A percentile compares a stretch with the other conserved stretches of the same genome.
phyloP scores from a whole-genome alignment of 2,329 filamentous ascomycete species.

The Penicillium concentricum region DNA sequence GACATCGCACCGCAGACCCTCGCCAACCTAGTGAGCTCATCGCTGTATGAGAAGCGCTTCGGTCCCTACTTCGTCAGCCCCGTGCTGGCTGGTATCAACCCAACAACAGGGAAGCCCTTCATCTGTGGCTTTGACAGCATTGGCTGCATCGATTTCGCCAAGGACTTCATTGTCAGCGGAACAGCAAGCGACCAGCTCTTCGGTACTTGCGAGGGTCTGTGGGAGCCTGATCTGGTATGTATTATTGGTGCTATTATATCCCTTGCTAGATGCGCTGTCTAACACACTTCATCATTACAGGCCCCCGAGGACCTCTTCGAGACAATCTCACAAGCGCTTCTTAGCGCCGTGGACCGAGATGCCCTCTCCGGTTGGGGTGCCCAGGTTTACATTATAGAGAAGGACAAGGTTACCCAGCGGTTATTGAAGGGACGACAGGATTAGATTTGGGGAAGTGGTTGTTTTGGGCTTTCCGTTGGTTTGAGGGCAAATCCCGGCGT shows the following conservation, averaged over 20 bases:
- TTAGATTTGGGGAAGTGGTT: conserved; percentile 47
- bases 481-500: conserved; percentile 28
- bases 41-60: conserved; percentile 92
- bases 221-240: conserved; percentile 93
- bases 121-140: conserved; percentile 99
- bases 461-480: conserved; percentile 27
- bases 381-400: conserved; percentile 99
- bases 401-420: conserved; percentile 99
- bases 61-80: conserved; percentile 95
- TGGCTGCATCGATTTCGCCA: conserved; percentile 98
- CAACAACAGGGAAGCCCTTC: conserved; percentile 90
- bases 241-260: background rate
- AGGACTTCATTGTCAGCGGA: conserved; percentile 97
- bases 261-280: background rate
- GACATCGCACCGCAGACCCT: conserved; percentile 92
- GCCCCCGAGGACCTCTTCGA: conserved; percentile 94
- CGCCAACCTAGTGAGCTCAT: conserved; percentile 89
- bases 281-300: conserved; percentile 44
- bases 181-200: conserved; percentile 97
- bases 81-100: conserved; percentile 91
- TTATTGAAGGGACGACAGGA: conserved; percentile 98
- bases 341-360: conserved; percentile 95
- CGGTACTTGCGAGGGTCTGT: conserved; percentile 96
- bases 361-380: conserved; percentile 97
- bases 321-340: conserved; percentile 91